Percentiles rank a stretch among this genome's conserved stretches.
phyloP scores from a whole-genome alignment of 768 basidiomycete genomes.

The Lactifluus hygrophoroides region DNA sequence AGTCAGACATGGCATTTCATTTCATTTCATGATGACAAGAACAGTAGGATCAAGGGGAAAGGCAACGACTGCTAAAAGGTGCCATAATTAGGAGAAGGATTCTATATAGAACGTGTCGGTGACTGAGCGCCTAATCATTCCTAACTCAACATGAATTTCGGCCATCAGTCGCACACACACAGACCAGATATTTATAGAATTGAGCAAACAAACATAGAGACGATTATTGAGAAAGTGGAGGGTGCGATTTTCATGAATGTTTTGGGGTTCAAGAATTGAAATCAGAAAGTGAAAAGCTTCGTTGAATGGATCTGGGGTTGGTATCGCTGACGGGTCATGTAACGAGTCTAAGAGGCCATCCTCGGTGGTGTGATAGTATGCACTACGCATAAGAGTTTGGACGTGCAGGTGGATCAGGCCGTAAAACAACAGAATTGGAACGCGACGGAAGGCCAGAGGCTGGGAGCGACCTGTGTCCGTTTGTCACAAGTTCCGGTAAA shows the following conservation, averaged over 20 bases:
- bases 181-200: constrained; percentile 17
- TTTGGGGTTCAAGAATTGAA: neutral
- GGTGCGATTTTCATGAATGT: neutral
- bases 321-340: constrained; percentile 7
- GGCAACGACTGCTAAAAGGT: neutral
- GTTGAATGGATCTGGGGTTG: neutral
- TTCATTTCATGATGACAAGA: neutral
- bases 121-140: neutral
- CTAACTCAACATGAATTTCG: neutral
- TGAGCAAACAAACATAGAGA: constrained; percentile 15
- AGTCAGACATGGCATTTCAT: neutral
- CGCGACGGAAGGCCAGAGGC: constrained; percentile 15
- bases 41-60: neutral
- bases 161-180: neutral
- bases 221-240: neutral
- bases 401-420: constrained; percentile 1
- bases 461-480: constrained; percentile 12
- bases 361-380: neutral
- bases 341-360: neutral
- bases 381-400: neutral
- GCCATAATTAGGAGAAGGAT: neutral
- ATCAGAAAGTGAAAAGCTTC: neutral
- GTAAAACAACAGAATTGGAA: constrained; percentile 15
- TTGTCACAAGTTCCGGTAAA: neutral
- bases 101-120: neutral